phyloP scores from a whole-genome alignment of 176 grass and related monocot species.

The Triticum turgidum region DNA sequence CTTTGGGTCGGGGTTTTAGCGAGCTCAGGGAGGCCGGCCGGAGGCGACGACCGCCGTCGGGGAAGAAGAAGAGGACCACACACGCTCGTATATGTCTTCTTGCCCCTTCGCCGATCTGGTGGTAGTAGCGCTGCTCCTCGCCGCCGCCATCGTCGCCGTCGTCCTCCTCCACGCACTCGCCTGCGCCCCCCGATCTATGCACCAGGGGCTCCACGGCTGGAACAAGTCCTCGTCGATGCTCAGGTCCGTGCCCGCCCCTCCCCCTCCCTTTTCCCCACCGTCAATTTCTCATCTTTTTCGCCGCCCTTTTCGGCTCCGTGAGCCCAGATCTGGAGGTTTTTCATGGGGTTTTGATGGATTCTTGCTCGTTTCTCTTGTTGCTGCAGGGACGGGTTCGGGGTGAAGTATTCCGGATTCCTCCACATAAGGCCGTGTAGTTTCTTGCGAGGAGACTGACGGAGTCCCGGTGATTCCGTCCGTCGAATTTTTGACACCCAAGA shows the following conservation, averaged over 20 bases:
- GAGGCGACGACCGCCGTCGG: conserved; percentile 39
- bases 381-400: conserved; percentile 85
- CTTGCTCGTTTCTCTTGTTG: background rate
- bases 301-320: background rate
- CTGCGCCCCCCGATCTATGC: conserved; percentile 64
- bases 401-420: conserved; percentile 92
- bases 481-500: conserved; percentile 45
- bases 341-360: conserved; percentile 29
- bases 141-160: conserved; percentile 38
- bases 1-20: conserved; percentile 75
- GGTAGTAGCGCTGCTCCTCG: conserved; percentile 32
- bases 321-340: conserved; percentile 36
- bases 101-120: conserved; percentile 64
- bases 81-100: conserved; percentile 81
- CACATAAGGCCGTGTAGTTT: conserved; percentile 72
- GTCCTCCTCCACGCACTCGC: conserved; percentile 35
- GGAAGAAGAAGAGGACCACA: conserved; percentile 4
- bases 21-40: conserved; percentile 40
- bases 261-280: accelerated
- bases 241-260: conserved; percentile 24
- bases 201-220: conserved; percentile 43
- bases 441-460: conserved; percentile 56
- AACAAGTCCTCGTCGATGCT: conserved; percentile 83
- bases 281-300: background rate
- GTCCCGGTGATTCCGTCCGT: conserved; percentile 36